A percentile compares a stretch with the other conserved stretches of the same genome.
These are phyloP conservation scores for Barnettozyma wickerhamii DNA, from an alignment of 805 yeast genomes.

Conservation along the genomic window DNA sequence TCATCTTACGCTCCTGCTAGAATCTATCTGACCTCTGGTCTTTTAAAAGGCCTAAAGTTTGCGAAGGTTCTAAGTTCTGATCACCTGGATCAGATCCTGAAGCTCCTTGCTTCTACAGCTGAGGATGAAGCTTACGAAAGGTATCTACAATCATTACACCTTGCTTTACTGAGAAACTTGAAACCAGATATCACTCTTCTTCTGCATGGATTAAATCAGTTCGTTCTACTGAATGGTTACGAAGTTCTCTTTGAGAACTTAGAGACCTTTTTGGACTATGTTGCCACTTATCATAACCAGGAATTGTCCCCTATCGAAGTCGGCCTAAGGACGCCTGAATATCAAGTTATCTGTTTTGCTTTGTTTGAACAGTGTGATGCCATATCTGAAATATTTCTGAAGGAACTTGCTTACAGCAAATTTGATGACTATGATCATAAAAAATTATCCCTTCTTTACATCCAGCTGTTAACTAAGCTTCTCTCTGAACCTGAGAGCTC, in stretches of 20 bases:
- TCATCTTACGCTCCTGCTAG: conserved; percentile 68
- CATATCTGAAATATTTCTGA: conserved; percentile 14
- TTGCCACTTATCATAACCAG: conserved; percentile 18
- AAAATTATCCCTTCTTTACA: conserved; percentile 14
- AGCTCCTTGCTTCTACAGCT: conserved; percentile 33
- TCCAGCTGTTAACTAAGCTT: conserved; percentile 25
- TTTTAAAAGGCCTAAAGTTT: conserved; percentile 45
- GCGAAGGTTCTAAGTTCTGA: conserved; percentile 17
- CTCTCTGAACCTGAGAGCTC: conserved; percentile 16
- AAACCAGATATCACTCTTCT: conserved; percentile 25
- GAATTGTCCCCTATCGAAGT: not conserved
- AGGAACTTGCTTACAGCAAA: conserved; percentile 26
- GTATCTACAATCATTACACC: conserved; percentile 46
- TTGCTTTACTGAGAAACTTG: conserved; percentile 41
- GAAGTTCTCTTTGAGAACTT: conserved; percentile 30
- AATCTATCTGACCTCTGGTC: conserved; percentile 54
- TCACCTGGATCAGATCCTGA: conserved; percentile 29
- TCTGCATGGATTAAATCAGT: conserved; percentile 17
- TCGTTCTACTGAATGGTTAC: conserved; percentile 29
- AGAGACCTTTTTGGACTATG: conserved; percentile 37
- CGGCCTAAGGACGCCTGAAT: conserved; percentile 13
- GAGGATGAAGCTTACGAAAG: conserved; percentile 53
- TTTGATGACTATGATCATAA: conserved; percentile 5
- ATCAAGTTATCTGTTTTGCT: conserved; percentile 23
- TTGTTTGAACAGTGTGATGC: conserved; percentile 22